Evolutionary conservation across 306 rosid species (phyloP).

Genomic region (Quercus cerris): DNA sequence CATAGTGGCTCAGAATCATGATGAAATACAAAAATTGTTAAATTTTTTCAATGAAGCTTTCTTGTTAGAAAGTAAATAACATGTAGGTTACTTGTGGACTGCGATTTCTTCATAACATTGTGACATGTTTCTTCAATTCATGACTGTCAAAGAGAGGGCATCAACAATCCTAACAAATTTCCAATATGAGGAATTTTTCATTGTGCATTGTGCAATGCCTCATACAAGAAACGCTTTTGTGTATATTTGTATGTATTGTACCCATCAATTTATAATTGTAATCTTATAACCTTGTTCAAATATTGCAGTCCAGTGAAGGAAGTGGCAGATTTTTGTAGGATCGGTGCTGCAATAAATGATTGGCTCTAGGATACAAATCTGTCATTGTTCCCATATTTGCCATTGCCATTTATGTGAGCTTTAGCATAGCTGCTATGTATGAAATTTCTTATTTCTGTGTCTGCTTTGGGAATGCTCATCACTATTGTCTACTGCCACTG

Average conservation of each 20-base stretch:
- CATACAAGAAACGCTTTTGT: background rate
- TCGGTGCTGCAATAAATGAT: constrained; percentile 67
- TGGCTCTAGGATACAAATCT: constrained; percentile 16
- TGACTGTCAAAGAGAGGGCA: background rate
- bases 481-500: constrained; percentile 59
- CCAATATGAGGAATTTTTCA: background rate
- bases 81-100: background rate
- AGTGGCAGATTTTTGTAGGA: constrained; percentile 76
- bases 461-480: constrained; percentile 9
- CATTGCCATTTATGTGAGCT: too few species aligned
- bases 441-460: too few species aligned
- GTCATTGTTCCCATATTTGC: too few species aligned
- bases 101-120: background rate
- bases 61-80: background rate
- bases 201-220: background rate
- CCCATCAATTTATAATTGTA: background rate
- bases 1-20: background rate
- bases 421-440: too few species aligned
- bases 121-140: background rate
- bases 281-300: constrained; percentile 14
- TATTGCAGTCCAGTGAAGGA: constrained; percentile 69
- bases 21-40: background rate
- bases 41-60: background rate
- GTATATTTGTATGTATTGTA: background rate
- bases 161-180: background rate